phyloP scores from a whole-genome alignment of 2,329 filamentous ascomycete species.

The Colletotrichum eleusines region DNA sequence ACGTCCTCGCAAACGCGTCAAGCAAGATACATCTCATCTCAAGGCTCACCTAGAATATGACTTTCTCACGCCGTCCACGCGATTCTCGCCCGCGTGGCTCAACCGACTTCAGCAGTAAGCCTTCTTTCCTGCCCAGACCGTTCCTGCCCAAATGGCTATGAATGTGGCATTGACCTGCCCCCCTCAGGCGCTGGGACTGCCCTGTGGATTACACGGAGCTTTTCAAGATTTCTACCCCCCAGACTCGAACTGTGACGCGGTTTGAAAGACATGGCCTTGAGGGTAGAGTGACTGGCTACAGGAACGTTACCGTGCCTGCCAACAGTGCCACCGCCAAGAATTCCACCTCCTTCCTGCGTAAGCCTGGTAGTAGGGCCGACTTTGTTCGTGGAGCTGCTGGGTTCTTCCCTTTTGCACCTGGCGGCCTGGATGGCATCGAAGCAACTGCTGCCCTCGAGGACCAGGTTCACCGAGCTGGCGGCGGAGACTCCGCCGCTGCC shows the following conservation, averaged over 20 bases:
- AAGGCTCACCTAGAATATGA: conserved; percentile 79
- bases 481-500: conserved; percentile 56
- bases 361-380: conserved; percentile 87
- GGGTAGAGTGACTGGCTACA: conserved; percentile 92
- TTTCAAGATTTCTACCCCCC: conserved; percentile 88
- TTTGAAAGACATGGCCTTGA: conserved; percentile 93
- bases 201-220: conserved; percentile 85
- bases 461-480: conserved; percentile 66
- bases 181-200: conserved; percentile 76
- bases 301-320: conserved; percentile 91
- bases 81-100: conserved; percentile 88
- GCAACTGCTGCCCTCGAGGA: conserved; percentile 87
- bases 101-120: conserved; percentile 83
- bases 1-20: conserved; percentile 56
- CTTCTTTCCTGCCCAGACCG: neutral
- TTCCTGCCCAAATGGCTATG: neutral
- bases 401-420: conserved; percentile 94
- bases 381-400: conserved; percentile 94
- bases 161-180: conserved; percentile 3
- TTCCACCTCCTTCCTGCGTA: conserved; percentile 88
- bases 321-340: conserved; percentile 94
- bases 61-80: conserved; percentile 82
- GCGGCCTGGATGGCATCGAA: conserved; percentile 88
- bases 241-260: conserved; percentile 93
- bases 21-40: conserved; percentile 70